These are phyloP conservation scores for Aspergillus quadrilineatus DNA, from an alignment of 2,329 filamentous ascomycete genomes.

Conservation along the genomic window DNA sequence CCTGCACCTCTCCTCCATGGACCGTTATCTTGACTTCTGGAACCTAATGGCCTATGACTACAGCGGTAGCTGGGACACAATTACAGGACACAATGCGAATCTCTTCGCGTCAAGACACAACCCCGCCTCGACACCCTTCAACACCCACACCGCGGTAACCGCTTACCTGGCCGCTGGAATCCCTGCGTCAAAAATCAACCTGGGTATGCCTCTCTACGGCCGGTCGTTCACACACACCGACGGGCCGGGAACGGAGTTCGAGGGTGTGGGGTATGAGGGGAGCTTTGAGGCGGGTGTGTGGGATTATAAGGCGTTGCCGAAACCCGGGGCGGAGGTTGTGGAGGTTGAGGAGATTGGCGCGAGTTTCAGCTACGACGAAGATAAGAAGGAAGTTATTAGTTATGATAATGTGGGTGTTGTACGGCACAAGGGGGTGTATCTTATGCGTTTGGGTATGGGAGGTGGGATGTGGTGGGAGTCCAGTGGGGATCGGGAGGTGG, in stretches of 20 bases:
- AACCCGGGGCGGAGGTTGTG: conserved; percentile 60
- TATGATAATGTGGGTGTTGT: conserved; percentile 73
- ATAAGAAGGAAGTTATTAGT: conserved; percentile 63
- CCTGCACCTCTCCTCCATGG: conserved; percentile 47
- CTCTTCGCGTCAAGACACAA: conserved; percentile 60
- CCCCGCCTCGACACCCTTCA: conserved; percentile 72
- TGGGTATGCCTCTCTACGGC: conserved; percentile 92
- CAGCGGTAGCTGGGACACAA: conserved; percentile 73
- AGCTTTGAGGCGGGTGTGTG: conserved; percentile 83
- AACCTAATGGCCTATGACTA: conserved; percentile 82
- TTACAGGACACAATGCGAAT: conserved; percentile 78
- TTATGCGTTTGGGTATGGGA: conserved; percentile 66
- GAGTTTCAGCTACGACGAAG: conserved; percentile 69
- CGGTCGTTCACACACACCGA: conserved; percentile 78
- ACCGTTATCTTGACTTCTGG: conserved; percentile 52
- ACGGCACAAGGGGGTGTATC: conserved; percentile 67
- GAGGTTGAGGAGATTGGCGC: conserved; percentile 63
- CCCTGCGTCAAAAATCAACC: conserved; percentile 68
- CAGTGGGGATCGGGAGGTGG: conserved; percentile 66
- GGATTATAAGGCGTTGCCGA: conserved; percentile 84
- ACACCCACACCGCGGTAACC: conserved; percentile 67
- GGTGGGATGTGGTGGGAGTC: conserved; percentile 99
- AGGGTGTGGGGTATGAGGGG: conserved; percentile 68
- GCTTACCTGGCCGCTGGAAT: conserved; percentile 69
- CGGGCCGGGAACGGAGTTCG: conserved; percentile 68